Base-by-base conservation (phyloP, 2,329 filamentous ascomycete genomes). In the Orbilia javanica region DNA sequence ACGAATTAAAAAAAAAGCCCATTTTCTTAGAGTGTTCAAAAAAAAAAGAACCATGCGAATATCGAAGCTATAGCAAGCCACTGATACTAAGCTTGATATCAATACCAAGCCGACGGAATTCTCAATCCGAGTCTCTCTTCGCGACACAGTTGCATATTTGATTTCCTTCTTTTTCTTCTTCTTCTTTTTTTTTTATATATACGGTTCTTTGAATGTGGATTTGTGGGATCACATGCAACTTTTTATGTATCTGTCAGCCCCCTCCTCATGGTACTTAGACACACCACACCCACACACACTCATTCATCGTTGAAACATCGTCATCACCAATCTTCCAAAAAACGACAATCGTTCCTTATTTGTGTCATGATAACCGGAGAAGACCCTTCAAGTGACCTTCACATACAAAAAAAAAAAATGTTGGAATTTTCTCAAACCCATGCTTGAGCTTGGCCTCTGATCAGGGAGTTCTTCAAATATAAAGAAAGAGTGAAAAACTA, bases 281-380 rank as follows among this genome's bases (percentile, higher is more conserved):
- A 36, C 34, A 36, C 34, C 36, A 39, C 36, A 15, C 36, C 13
- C 36, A 39, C 11, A 60, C 36, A 27, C 42, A 60, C 18, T 39
- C 20, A n/a, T 55, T 57, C 29, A 48, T 27, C 8, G 15, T 65
- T 46, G 62, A 42, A 42, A 57, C 55, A 66, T 66, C 60, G 20
- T 66, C 68, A 57, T 72, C 68, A 62, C 52, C 48, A 66, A 44
- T 44, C 15, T 20, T 44, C 42, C 18, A 60, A 34, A 73, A 73
- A 73, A 39, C 25, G 60, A 60, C 50, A 73, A 53, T 73, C 60
- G 50, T 66, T 73, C 69, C 69, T 60, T 39, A 66, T 73, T 73
- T 66, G 69, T 73, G 52, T 50, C 60, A 66, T 73, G 69, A 66
- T 60, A 66, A 57, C 60, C 60, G 39, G 69, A 34, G 5, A 25